Percentiles rank a stretch among this genome's conserved stretches.
phyloP scores from a whole-genome alignment of 345 rosid genomes.

The Eucalyptus erythrocorys region DNA sequence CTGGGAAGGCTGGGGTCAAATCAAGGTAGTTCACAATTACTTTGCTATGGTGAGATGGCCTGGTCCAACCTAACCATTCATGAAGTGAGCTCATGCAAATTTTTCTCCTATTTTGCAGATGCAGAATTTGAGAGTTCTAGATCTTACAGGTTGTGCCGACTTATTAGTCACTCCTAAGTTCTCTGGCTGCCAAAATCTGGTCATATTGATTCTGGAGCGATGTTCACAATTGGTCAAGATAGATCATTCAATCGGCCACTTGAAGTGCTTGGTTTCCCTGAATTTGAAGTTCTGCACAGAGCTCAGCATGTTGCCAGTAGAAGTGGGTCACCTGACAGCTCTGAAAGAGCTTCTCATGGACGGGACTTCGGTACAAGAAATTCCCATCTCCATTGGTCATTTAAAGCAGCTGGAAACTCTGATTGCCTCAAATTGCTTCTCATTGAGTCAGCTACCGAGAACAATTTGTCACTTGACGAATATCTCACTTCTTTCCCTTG shows the following conservation, averaged over 20 bases:
- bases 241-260: background rate
- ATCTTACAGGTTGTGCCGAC: background rate
- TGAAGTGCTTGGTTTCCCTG: background rate
- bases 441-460: background rate
- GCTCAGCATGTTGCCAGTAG: background rate
- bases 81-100: background rate
- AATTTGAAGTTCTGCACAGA: background rate
- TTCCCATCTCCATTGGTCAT: background rate
- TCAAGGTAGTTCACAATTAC: background rate
- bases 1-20: background rate
- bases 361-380: background rate
- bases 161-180: background rate
- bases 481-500: background rate
- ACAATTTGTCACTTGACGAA: background rate
- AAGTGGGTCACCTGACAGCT: background rate
- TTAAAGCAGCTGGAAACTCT: background rate
- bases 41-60: background rate
- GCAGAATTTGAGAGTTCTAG: background rate
- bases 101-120: background rate
- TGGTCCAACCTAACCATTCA: accelerated
- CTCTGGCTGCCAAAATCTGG: background rate
- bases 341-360: background rate
- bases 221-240: background rate
- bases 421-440: background rate
- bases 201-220: background rate